These are phyloP conservation scores for Posidonia australis DNA, from an alignment of 106 monocot species.

Conservation along the genomic window DNA sequence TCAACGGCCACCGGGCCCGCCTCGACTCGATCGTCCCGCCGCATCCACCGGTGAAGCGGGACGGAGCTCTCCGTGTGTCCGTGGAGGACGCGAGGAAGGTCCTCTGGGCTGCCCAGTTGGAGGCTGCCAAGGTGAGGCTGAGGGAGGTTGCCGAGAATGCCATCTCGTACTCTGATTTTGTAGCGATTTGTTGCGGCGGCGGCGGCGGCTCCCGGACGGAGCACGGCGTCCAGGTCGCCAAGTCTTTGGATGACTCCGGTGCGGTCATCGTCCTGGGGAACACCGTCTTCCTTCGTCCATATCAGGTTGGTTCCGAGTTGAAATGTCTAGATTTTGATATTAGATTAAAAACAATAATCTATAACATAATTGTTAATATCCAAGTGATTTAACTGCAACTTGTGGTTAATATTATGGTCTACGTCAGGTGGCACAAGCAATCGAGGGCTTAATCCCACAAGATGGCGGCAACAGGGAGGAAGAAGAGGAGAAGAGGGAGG, in stretches of 20 bases:
- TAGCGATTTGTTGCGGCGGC: slow-evolving; percentile 39
- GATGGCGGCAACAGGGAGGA: not conserved
- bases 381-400: too few relatives aligned
- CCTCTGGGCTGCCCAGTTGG: slow-evolving; percentile 44
- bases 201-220: slow-evolving; percentile 12
- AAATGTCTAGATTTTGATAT: not conserved
- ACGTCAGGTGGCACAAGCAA: slow-evolving; percentile 50
- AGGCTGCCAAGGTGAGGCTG: slow-evolving; percentile 39
- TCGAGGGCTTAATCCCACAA: slow-evolving; percentile 35
- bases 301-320: slow-evolving; percentile 31
- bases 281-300: slow-evolving; percentile 61
- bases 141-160: slow-evolving; percentile 15
- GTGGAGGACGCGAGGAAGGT: slow-evolving; percentile 58
- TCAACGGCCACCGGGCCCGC: slow-evolving; percentile 6
- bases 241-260: slow-evolving; percentile 56
- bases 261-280: slow-evolving; percentile 60
- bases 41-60: slow-evolving; percentile 1
- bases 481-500: slow-evolving; percentile 14
- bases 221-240: slow-evolving; percentile 35
- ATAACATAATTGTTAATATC: too few relatives aligned
- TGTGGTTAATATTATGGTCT: slow-evolving; percentile 2
- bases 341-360: not conserved
- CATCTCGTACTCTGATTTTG: slow-evolving; percentile 37
- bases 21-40: slow-evolving; percentile 3
- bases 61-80: too few relatives aligned